Evolutionary conservation across 345 rosid species (phyloP), one percentile per base, ranked within the genome.

Genomic region (Pistacia integerrima): DNA sequence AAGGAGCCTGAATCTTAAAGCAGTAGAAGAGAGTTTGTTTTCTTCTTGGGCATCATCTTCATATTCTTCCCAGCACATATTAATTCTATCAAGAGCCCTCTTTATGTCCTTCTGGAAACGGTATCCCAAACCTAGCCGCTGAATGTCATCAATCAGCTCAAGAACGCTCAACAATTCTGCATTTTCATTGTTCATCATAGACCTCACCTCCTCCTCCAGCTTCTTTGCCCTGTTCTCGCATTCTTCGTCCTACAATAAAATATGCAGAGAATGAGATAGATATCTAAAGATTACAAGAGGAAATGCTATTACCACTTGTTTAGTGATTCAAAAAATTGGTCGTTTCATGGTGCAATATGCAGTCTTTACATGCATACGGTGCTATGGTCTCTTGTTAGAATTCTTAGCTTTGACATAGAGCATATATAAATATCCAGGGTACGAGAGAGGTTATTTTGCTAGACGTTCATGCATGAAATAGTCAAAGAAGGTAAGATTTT

Each of bases 1-100:
- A 8, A 82, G 83, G 46, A 87, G 82, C 82, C 86, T 72, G 75
- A 85, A 88, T 73, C 64, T 46, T 11, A 86, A 85, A 76, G 88
- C 87, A 9, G 78, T 57, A 1, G 75, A 57, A 58, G 79, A 74
- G 20, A 84, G 81, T 11, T 75, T 63, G 14, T 64, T 57, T 4
- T 78, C 67, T 11, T 6, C 7, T 51, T 51, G 11, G 55, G 49
- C 67, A 41, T 28, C 67, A 1, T 2, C 1, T 16, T 3, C 41
- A 22, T 22, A 22, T 7, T 13, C 70, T 46, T 64, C 77, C 8
- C 2, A 28, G n/a, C 20, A 59, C 14, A 35, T 8, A 41, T 8
- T 4, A 69, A 76, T 51, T 57, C 28, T 75, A 11, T 74, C 36
- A 62, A 88, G 79, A 35, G 72, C 81, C 11, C 4, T 51, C 38